Percentiles rank a stretch among this genome's conserved stretches.
Evolutionary conservation across 2,329 filamentous ascomycete species (phyloP).

Genomic region (Sphaerostilbella broomeana): DNA sequence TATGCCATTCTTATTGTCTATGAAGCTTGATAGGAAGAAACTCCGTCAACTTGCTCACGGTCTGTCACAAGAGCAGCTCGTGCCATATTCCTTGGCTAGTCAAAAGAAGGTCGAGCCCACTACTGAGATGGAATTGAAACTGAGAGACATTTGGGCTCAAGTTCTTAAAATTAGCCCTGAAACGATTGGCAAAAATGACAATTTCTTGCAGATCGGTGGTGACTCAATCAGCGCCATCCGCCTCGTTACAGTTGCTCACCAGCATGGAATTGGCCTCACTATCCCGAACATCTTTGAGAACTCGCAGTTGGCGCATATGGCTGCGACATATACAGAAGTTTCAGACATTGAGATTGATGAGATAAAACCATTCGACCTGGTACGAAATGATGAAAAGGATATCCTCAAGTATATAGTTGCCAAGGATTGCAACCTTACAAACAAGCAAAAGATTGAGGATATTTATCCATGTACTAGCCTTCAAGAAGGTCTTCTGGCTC

Average conservation of each 20-base stretch:
- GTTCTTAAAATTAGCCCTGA: conserved; percentile 23
- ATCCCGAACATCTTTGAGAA: conserved; percentile 7
- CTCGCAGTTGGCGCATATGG: conserved; percentile 3
- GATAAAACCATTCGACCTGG: not conserved
- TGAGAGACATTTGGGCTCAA: conserved; percentile 23
- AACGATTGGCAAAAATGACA: conserved; percentile 20
- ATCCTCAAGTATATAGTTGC: not conserved
- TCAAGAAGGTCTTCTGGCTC: conserved; percentile 6
- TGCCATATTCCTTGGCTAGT: conserved; percentile 1
- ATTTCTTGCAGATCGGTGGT: conserved; percentile 25
- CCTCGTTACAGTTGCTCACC: conserved; percentile 32
- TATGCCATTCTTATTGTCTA: conserved; percentile 16
- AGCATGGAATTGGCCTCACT: conserved; percentile 8
- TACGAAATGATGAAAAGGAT: not conserved
- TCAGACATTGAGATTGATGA: not conserved
- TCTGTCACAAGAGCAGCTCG: conserved; percentile 10
- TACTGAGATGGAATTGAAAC: conserved; percentile 13
- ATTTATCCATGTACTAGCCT: conserved; percentile 4
- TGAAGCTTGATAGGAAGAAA: conserved; percentile 14
- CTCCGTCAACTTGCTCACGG: conserved; percentile 1
- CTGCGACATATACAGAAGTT: not conserved
- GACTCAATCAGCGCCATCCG: conserved; percentile 40
- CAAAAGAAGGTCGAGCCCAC: conserved; percentile 14
- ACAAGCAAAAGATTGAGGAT: conserved; percentile 1
- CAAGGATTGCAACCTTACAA: not conserved